Conservation (phyloP, 2,329 filamentous ascomycete genomes). For the Claviceps pusilla region DNA sequence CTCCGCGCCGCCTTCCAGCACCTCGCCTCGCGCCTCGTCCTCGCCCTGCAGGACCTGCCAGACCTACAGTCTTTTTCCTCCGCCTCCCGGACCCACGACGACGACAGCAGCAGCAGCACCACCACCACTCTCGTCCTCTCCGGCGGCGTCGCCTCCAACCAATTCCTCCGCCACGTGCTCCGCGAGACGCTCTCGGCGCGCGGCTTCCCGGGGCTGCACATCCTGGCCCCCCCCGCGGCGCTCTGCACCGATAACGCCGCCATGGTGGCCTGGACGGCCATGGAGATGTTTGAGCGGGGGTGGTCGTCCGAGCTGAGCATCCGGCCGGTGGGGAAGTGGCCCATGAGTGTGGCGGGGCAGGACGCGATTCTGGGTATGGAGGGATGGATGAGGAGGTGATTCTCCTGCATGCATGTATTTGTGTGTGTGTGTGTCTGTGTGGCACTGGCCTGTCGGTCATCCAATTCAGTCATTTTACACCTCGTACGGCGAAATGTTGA, state of each 20-base stretch:
- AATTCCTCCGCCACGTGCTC: slow-evolving; percentile 56
- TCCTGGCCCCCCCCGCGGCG: slow-evolving; percentile 60
- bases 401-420: not conserved
- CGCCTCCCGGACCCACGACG: slow-evolving; percentile 3
- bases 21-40: slow-evolving; percentile 56
- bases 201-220: slow-evolving; percentile 43
- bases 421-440: not conserved
- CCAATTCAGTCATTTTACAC: too few relatives aligned
- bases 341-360: slow-evolving; percentile 43
- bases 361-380: slow-evolving; percentile 48
- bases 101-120: too few relatives aligned
- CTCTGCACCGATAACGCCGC: slow-evolving; percentile 92
- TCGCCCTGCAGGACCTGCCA: slow-evolving; percentile 38
- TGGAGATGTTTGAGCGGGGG: slow-evolving; percentile 80
- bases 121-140: slow-evolving; percentile 51
- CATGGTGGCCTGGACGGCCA: slow-evolving; percentile 90
- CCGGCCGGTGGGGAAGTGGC: slow-evolving; percentile 53
- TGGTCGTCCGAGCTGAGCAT: slow-evolving; percentile 49
- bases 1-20: slow-evolving; percentile 84
- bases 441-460: too few relatives aligned
- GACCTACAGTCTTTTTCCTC: slow-evolving; percentile 6
- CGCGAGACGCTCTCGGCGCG: slow-evolving; percentile 44
- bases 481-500: too few relatives aligned
- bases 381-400: slow-evolving; percentile 26
- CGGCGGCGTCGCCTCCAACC: slow-evolving; percentile 81